Evolutionary conservation across 306 rosid genomes (phyloP).

Genomic region (Betula pendula): DNA sequence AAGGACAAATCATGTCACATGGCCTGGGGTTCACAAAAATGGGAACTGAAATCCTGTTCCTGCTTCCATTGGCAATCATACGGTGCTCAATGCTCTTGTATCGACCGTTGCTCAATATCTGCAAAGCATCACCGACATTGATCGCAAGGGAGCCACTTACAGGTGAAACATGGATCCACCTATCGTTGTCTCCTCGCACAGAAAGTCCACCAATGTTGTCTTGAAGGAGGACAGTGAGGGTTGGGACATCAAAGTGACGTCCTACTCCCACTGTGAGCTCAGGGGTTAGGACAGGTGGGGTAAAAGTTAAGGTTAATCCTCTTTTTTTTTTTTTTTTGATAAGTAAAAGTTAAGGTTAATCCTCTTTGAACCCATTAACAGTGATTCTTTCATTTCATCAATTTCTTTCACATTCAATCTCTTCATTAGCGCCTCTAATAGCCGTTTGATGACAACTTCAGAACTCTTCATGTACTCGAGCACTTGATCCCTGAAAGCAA

Average conservation of each 20-base stretch:
- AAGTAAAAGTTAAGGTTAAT: slow-evolving; percentile 58
- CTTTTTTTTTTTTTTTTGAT: too few relatives aligned
- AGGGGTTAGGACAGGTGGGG: slow-evolving; percentile 55
- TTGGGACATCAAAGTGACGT: slow-evolving; percentile 59
- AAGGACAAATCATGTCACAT: slow-evolving; percentile 35
- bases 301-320: too few relatives aligned
- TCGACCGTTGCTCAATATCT: slow-evolving; percentile 63
- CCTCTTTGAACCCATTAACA: slow-evolving; percentile 53
- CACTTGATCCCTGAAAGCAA: slow-evolving; percentile 37
- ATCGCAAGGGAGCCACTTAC: slow-evolving; percentile 48
- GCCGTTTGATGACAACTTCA: slow-evolving; percentile 31
- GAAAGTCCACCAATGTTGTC: slow-evolving; percentile 61
- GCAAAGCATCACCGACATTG: slow-evolving; percentile 60
- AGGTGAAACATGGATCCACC: slow-evolving; percentile 57
- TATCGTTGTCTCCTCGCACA: slow-evolving; percentile 6
- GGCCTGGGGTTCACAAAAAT: slow-evolving; percentile 60
- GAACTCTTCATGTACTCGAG: slow-evolving; percentile 54
- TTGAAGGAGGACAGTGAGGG: slow-evolving; percentile 57
- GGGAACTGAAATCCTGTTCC: slow-evolving; percentile 52
- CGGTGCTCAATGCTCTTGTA: slow-evolving; percentile 64
- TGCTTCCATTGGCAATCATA: slow-evolving; percentile 45
- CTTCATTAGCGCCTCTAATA: slow-evolving; percentile 42
- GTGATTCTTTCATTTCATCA: slow-evolving; percentile 32
- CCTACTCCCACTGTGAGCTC: slow-evolving; percentile 53
- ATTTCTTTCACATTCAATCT: slow-evolving; percentile 40